Base-by-base conservation (phyloP, 1,139 yeast genomes). In the Saccharomycopsis hybrid region DNA sequence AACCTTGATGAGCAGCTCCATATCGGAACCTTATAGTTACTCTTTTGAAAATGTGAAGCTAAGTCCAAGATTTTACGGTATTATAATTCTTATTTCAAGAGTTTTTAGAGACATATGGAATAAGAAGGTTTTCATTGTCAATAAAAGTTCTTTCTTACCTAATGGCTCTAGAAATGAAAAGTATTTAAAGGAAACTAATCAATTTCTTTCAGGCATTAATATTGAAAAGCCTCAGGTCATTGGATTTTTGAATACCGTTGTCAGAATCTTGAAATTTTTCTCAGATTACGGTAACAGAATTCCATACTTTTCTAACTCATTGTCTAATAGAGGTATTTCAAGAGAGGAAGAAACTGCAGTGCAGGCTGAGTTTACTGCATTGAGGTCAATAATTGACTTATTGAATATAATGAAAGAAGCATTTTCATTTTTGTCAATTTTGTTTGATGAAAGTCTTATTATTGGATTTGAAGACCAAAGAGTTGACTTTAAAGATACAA, bases 311-410 rank as follows among this genome's bases (percentile, higher is more conserved):
- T 67, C 73, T 13, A 56, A 58, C 38, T 39, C 49, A 3, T 29
- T 44, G 8, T 40, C 41, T 25, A 47, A 47, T 35, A 45, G 49
- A 32, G 44, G 52, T 11, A 41, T 43, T 7, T 57, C 59, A 30
- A 57, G 60, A 29, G 55, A 53, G 33, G 72, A 67, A 27, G 95
- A 86, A 60, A 76, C 85, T 41, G 86, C 95, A 44, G 71, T 84
- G 56, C 90, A 94, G 65, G 96, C 96, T 1, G 98, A 92, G 62
- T 92, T 87, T 60, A 81, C 90, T 59, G 96, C 96, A 7, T 78
- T 92, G 58, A 82, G 84, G 32, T 80, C 97, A 0, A 71, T 94
- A 43, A 73, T 87, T 45, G 82, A 84, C 58, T 77, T 92, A 5
- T 76, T 90, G 53, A 79, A 77, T 55, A 82, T 90, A 4, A 81